Percentiles rank a stretch among this genome's conserved stretches.
phyloP scores from a whole-genome alignment of 495 filamentous ascomycete species.

The Beverwykella pulmonaria region DNA sequence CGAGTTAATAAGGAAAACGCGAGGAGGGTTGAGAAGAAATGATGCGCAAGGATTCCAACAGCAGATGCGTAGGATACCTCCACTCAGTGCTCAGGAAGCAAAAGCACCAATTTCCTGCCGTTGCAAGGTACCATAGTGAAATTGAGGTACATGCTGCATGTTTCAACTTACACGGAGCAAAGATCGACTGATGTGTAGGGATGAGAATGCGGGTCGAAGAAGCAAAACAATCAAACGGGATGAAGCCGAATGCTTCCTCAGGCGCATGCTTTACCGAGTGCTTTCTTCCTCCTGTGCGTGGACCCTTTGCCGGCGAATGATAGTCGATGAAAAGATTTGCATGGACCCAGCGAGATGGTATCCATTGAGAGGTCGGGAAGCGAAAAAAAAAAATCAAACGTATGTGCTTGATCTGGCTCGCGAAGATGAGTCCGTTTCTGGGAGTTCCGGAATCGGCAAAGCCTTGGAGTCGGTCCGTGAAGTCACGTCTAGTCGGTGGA shows the following conservation, averaged over 20 bases:
- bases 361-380: constrained; percentile 22
- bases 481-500: not conserved
- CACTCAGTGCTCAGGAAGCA: not conserved
- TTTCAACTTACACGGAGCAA: constrained; percentile 10
- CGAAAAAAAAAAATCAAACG: constrained; percentile 20
- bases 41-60: not conserved
- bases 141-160: constrained; percentile 11
- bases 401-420: constrained; percentile 1
- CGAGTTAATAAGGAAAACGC: not conserved
- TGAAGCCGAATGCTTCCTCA: not conserved
- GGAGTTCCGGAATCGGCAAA: constrained; percentile 8
- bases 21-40: not conserved
- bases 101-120: not conserved
- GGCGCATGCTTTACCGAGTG: not conserved
- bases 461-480: not conserved
- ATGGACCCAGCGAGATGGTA: constrained; percentile 14
- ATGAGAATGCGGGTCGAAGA: not conserved
- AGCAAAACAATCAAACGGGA: not conserved
- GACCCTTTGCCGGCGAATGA: not conserved
- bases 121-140: not conserved
- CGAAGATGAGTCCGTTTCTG: constrained; percentile 5
- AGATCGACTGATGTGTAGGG: not conserved
- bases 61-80: not conserved
- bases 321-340: constrained; percentile 7
- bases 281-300: not conserved